These are phyloP conservation scores for Akanthomyces muscarius DNA, from an alignment of 2,329 filamentous ascomycete genomes.

Conservation along the genomic window DNA sequence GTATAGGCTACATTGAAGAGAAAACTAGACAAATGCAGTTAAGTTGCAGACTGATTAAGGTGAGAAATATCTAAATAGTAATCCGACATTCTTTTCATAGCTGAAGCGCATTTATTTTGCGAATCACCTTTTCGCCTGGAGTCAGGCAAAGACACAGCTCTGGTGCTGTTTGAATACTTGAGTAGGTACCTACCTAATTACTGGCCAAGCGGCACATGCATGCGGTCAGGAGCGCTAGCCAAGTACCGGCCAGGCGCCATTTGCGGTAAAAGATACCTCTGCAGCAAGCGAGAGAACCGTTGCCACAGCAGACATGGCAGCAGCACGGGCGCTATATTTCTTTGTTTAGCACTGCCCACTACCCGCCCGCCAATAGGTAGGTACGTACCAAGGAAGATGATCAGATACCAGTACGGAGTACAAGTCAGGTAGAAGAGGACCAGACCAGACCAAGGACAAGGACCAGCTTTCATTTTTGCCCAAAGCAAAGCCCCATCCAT, in stretches of 20 bases:
- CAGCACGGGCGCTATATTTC: not conserved
- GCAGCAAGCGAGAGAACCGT: not conserved
- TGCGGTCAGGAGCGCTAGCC: not conserved
- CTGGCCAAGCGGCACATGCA: too few relatives aligned
- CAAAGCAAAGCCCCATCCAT: not conserved
- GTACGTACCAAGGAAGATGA: not conserved
- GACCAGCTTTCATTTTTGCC: constrained; percentile 5
- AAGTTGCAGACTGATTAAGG: too few relatives aligned
- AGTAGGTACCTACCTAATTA: too few relatives aligned
- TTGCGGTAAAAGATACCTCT: not conserved
- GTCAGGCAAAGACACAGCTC: too few relatives aligned
- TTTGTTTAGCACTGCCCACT: not conserved
- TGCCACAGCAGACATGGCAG: not conserved
- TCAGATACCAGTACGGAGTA: constrained; percentile 3
- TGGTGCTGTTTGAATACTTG: too few relatives aligned
- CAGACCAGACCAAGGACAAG: not conserved
- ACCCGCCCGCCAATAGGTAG: not conserved
- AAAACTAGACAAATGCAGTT: too few relatives aligned
- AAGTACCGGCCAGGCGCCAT: not conserved
- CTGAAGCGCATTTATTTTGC: too few relatives aligned
- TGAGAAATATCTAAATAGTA: too few relatives aligned
- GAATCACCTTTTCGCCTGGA: too few relatives aligned
- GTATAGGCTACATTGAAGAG: too few relatives aligned
- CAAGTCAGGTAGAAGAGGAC: not conserved
- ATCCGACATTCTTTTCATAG: too few relatives aligned